Percentiles rank a stretch among this genome's conserved stretches.
These are phyloP conservation scores for Cucumis melo DNA, from an alignment of 306 rosid species.

Conservation along the genomic window DNA sequence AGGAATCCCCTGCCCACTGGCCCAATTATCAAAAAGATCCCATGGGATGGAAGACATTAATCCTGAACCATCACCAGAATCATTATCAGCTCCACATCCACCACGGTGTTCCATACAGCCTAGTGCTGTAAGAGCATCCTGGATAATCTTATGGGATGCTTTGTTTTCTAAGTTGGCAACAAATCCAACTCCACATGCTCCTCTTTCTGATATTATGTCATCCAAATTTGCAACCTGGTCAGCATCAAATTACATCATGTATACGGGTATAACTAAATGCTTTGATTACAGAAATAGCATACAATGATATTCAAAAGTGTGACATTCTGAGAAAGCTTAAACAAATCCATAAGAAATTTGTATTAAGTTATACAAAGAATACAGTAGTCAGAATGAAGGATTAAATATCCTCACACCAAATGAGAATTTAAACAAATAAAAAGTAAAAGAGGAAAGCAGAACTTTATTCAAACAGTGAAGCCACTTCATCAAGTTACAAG, in stretches of 20 bases:
- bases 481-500: no score
- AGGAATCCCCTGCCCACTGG: conserved; percentile 65
- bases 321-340: neutral
- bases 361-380: neutral
- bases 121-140: conserved; percentile 85
- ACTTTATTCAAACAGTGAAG: neutral
- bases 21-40: conserved; percentile 87
- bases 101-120: conserved; percentile 99
- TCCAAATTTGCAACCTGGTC: conserved; percentile 71
- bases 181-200: conserved; percentile 98
- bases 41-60: conserved; percentile 87
- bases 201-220: conserved; percentile 86
- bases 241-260: conserved; percentile 20
- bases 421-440: neutral
- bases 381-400: neutral
- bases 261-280: conserved; percentile 3
- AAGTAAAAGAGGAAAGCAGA: neutral
- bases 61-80: conserved; percentile 98
- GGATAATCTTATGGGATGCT: conserved; percentile 55
- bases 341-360: neutral
- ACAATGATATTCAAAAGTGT: neutral
- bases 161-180: conserved; percentile 88
- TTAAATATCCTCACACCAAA: neutral
- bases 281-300: conserved; percentile 18
- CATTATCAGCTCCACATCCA: conserved; percentile 98